phyloP scores from a whole-genome alignment of 352 stramenopile genomes.

The Elongisporangium prolatum region DNA sequence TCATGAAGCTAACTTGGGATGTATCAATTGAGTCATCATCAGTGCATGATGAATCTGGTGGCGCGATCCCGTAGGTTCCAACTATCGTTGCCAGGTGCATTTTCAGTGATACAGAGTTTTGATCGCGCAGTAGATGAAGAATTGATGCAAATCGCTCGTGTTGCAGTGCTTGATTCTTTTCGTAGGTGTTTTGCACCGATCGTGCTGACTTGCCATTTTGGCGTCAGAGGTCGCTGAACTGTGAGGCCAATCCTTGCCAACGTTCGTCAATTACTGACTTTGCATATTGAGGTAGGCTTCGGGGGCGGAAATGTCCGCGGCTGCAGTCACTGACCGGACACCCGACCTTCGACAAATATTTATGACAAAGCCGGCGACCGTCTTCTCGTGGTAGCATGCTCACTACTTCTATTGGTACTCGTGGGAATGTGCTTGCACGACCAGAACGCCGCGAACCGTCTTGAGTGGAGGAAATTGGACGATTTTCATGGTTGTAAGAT shows the following conservation, averaged over 20 bases:
- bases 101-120: background rate
- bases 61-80: background rate
- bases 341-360: conserved; percentile 6
- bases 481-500: too few species aligned
- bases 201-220: background rate
- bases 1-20: background rate
- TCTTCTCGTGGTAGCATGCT: background rate
- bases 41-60: background rate
- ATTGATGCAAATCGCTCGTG: background rate
- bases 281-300: background rate
- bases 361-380: background rate
- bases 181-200: background rate
- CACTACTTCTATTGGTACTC: background rate
- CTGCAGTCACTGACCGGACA: conserved; percentile 2
- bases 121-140: background rate
- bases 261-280: conserved; percentile 2
- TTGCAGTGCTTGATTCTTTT: background rate
- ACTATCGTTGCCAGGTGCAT: background rate
- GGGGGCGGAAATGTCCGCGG: conserved; percentile 8
- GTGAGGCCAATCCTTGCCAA: conserved; percentile 1
- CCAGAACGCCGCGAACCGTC: too few species aligned
- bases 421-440: too few species aligned
- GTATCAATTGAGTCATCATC: background rate
- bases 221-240: conserved; percentile 3
- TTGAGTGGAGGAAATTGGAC: too few species aligned